Conservation (phyloP, 2,329 filamentous ascomycete genomes). For the Ascochyta fabae region DNA sequence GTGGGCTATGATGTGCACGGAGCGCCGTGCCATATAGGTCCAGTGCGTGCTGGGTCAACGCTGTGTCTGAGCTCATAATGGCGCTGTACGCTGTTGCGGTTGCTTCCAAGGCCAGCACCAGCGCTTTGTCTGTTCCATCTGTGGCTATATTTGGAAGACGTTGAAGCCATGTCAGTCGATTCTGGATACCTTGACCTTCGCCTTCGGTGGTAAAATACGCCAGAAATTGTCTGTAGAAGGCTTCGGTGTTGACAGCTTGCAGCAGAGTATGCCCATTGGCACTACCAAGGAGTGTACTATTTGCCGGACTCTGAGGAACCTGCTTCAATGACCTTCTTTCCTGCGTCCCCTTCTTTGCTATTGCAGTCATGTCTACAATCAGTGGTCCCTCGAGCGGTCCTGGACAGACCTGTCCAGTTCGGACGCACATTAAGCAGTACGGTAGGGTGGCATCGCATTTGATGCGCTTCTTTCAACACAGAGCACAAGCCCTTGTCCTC, state of each 20-base stretch:
- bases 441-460: conserved; percentile 43
- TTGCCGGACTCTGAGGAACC: not conserved
- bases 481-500: conserved; percentile 35
- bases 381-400: conserved; percentile 36
- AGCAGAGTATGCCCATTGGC: not conserved
- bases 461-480: conserved; percentile 43
- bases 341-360: conserved; percentile 23
- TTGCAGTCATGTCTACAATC: conserved; percentile 40
- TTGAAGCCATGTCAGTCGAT: conserved; percentile 39
- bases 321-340: conserved; percentile 9
- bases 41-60: conserved; percentile 28
- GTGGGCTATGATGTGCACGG: conserved; percentile 23
- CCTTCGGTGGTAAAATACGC: conserved; percentile 34
- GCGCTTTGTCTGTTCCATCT: conserved; percentile 32
- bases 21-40: conserved; percentile 39
- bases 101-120: conserved; percentile 35
- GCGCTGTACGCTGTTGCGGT: conserved; percentile 39
- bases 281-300: not conserved
- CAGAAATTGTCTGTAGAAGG: conserved; percentile 40
- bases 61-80: conserved; percentile 26
- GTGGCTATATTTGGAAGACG: conserved; percentile 30
- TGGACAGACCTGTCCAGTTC: conserved; percentile 31
- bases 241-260: not conserved
- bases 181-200: conserved; percentile 32
- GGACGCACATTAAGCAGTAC: conserved; percentile 40